Evolutionary conservation across 1,139 yeast species (phyloP), one percentile per base, ranked within the genome.

Genomic region (Blastobotrys malaysiensis): DNA sequence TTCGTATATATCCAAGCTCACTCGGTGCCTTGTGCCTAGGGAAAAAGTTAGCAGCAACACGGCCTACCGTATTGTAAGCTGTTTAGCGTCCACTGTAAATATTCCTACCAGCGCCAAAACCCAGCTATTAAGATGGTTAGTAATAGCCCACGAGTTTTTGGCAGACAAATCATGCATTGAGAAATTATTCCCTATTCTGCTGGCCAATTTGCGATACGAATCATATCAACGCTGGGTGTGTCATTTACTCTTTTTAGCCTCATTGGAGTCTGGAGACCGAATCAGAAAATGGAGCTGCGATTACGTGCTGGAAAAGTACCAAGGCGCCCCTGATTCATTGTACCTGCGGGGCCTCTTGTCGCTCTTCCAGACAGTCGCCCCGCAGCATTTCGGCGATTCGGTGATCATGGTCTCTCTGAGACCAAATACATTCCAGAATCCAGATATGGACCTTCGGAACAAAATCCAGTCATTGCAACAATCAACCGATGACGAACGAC

Each of bases 181-280:
- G 1, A 59, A 59, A 31, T 55, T 73, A 3, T 73, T 71, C 54
- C 70, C 77, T 1, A 55, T 76, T 13, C 66, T 80, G 53, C 70
- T 78, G 58, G 73, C 75, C 26, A 68, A 73, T 45, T 68, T 81
- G 58, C 73, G 76, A 50, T 77, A 69, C 56, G 81, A 77, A 56
- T 74, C 68, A 52, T 64, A 76, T 44, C 73, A 82, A 39, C 71
- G 72, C 1, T 71, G 74, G 65, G 63, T 77, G 3, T 73, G 81
- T 13, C 76, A 75, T 52, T 57, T 80, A 14, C 61, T 80, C 16
- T 67, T 74, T 46, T 62, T 78, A 53, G 58, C 73, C 0, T 68
- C 79, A 14, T 13, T 31, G 39, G 39, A 31, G 7, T 31, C 19
- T 73, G 78, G n/a, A 73, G 69, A 48, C 65, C 67, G 1, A 68